Percentiles rank a stretch among this genome's conserved stretches.
Evolutionary conservation across 495 filamentous ascomycete genomes (phyloP).

Genomic region (Diplogelasinospora grovesii): DNA sequence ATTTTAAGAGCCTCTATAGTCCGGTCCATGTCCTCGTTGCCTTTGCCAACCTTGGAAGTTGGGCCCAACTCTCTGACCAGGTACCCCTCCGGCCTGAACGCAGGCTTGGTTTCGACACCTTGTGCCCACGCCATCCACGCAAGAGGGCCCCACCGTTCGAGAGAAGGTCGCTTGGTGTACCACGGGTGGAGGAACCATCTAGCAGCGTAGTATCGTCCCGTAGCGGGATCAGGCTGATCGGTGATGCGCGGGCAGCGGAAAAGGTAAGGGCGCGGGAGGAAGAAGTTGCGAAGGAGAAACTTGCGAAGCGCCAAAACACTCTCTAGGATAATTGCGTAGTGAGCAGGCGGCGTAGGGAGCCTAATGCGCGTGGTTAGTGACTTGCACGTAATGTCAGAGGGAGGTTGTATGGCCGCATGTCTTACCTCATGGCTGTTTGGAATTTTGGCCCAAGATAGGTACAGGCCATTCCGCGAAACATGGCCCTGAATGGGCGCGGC

Average conservation of each 20-base stretch:
- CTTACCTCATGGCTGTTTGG: background rate
- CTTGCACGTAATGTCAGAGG: background rate
- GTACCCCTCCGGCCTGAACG: no score
- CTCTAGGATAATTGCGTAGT: background rate
- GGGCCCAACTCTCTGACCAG: no score
- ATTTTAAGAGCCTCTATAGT: no score
- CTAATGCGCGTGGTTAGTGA: background rate
- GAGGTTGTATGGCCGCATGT: no score
- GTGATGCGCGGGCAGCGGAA: background rate
- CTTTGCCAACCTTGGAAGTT: no score
- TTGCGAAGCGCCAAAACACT: background rate
- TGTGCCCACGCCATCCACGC: background rate
- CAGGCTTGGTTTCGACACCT: no score
- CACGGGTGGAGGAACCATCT: background rate
- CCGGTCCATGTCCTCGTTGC: no score
- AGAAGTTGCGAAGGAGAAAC: background rate
- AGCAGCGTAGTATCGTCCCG: background rate
- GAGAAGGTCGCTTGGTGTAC: background rate
- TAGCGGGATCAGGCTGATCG: background rate
- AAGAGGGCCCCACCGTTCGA: background rate
- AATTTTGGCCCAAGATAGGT: background rate
- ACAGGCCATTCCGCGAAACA: background rate
- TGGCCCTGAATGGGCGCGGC: no score
- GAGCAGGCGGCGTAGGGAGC: background rate
- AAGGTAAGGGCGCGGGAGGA: background rate